Conservation (phyloP, 768 basidiomycete genomes). For the Xerocomus potaroensis region DNA sequence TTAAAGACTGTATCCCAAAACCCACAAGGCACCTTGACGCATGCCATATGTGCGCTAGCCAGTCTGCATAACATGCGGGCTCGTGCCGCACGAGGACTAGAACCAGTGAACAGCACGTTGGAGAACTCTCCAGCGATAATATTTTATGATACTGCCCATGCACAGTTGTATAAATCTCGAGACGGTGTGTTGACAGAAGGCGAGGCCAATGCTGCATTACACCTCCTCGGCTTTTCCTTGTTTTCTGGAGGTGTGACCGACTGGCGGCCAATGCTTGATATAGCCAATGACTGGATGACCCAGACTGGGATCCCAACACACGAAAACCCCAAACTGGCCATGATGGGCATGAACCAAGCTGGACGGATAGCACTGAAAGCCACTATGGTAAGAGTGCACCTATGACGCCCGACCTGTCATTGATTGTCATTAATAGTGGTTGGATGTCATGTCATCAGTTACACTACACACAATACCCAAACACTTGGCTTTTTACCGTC, state of each 20-base stretch:
- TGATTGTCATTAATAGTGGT: slow-evolving; percentile 48
- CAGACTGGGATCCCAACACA: slow-evolving; percentile 59
- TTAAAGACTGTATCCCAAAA: slow-evolving; percentile 51
- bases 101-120: slow-evolving; percentile 47
- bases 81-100: slow-evolving; percentile 59
- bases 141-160: slow-evolving; percentile 65
- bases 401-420: background rate
- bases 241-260: slow-evolving; percentile 63
- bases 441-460: slow-evolving; percentile 70
- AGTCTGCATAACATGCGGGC: slow-evolving; percentile 62
- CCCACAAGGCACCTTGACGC: slow-evolving; percentile 66
- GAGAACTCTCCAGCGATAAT: slow-evolving; percentile 58
- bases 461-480: slow-evolving; percentile 58
- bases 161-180: slow-evolving; percentile 55
- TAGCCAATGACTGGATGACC: slow-evolving; percentile 73
- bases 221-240: slow-evolving; percentile 70
- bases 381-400: slow-evolving; percentile 55
- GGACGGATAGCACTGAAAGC: slow-evolving; percentile 63
- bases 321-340: slow-evolving; percentile 59
- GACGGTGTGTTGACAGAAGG: slow-evolving; percentile 54
- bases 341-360: slow-evolving; percentile 50
- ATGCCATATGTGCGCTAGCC: slow-evolving; percentile 73
- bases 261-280: slow-evolving; percentile 66
- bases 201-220: slow-evolving; percentile 75
- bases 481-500: slow-evolving; percentile 62